phyloP scores from a whole-genome alignment of 192 early-diverging fungal genomes.

The Obelidium mucronatum region DNA sequence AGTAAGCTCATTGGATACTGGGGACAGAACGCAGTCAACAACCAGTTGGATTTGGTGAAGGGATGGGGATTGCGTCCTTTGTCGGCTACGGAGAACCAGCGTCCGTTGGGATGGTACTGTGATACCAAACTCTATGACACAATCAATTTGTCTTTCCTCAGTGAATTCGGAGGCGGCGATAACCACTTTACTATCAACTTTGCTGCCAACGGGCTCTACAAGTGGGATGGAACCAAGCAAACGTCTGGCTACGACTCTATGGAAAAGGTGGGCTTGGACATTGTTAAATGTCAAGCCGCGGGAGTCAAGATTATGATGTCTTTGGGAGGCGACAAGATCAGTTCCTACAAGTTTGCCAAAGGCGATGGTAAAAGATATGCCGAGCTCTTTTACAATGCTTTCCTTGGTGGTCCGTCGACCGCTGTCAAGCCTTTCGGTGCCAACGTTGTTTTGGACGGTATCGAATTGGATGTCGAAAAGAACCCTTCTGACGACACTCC shows the following conservation, averaged over 20 bases:
- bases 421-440: conserved; percentile 37
- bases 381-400: conserved; percentile 40
- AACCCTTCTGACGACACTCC: neutral
- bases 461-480: conserved; percentile 45
- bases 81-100: neutral
- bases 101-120: neutral
- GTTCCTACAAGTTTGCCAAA: conserved; percentile 30
- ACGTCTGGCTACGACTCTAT: conserved; percentile 24
- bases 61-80: neutral
- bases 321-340: conserved; percentile 39
- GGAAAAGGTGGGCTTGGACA: conserved; percentile 37
- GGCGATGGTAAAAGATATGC: conserved; percentile 41
- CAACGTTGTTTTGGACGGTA: conserved; percentile 38
- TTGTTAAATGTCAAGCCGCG: conserved; percentile 33
- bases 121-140: conserved; percentile 10
- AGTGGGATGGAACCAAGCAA: neutral
- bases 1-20: conserved; percentile 21
- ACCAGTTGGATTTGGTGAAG: neutral
- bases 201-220: neutral
- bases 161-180: conserved; percentile 19
- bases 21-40: conserved; percentile 6
- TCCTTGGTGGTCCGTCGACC: conserved; percentile 41
- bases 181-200: neutral
- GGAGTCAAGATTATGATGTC: conserved; percentile 41
- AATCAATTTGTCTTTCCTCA: conserved; percentile 19